These are phyloP conservation scores for Zoysia japonica DNA, from an alignment of 176 grass and related monocot genomes.

Conservation along the genomic window DNA sequence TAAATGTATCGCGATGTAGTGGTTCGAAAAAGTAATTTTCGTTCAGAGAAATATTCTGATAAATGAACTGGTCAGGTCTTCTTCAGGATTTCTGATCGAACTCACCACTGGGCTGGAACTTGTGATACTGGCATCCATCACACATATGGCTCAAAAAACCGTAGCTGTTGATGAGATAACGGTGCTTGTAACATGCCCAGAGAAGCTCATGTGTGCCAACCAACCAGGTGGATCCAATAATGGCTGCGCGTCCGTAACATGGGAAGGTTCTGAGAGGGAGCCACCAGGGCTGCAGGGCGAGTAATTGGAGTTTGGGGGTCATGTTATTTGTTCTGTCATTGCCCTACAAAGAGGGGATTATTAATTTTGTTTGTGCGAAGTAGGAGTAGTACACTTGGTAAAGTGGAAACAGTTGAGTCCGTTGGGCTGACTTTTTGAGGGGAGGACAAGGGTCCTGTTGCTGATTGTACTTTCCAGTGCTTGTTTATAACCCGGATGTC, in stretches of 20 bases:
- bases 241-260: constrained; percentile 46
- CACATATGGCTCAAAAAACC: neutral
- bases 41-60: neutral
- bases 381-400: constrained; percentile 28
- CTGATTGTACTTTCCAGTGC: constrained; percentile 46
- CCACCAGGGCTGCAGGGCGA: constrained; percentile 14
- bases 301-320: constrained; percentile 40
- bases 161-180: neutral
- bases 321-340: constrained; percentile 55
- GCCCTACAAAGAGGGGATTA: constrained; percentile 23
- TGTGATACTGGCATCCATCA: neutral
- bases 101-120: neutral
- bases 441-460: constrained; percentile 57
- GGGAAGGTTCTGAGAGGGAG: constrained; percentile 62
- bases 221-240: constrained; percentile 45
- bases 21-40: neutral
- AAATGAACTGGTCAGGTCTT: neutral
- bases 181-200: neutral
- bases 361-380: neutral
- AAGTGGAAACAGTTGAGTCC: constrained; percentile 49
- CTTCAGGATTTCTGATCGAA: neutral
- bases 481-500: constrained; percentile 46
- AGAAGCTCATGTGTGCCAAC: constrained; percentile 28
- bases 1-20: neutral
- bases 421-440: constrained; percentile 74